These are phyloP conservation scores for Plasmodium billcollinsi DNA, from an alignment of 169 alveolate genomes.

Conservation along the genomic window DNA sequence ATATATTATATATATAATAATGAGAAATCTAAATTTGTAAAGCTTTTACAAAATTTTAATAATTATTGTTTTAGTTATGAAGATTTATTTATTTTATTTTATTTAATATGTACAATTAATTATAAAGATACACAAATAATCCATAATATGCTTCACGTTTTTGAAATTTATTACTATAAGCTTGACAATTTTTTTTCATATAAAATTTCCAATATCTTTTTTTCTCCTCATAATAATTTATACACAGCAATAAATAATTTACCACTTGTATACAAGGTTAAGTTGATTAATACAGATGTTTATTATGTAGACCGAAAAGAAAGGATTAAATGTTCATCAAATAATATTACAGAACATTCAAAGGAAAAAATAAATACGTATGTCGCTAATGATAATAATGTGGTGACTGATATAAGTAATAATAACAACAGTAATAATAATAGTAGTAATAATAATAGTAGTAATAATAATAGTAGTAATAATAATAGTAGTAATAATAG, in stretches of 20 bases:
- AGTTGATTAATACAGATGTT: conserved; percentile 24
- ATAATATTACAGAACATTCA: not conserved
- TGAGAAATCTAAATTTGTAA: conserved; percentile 49
- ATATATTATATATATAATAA: conserved; percentile 51
- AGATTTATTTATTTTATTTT: conserved; percentile 60
- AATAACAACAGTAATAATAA: not conserved
- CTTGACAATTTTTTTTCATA: conserved; percentile 44
- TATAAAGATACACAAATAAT: conserved; percentile 17
- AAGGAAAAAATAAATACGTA: not conserved
- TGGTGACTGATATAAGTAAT: not conserved
- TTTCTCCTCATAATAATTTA: conserved; percentile 44
- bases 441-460: not conserved
- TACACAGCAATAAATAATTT: conserved; percentile 46
- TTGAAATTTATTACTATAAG: conserved; percentile 54
- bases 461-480: not conserved
- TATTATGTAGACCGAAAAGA: not conserved
- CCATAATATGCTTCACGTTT: conserved; percentile 17
- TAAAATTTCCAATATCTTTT: conserved; percentile 33
- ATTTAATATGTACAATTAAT: conserved; percentile 56
- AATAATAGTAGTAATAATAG: not conserved
- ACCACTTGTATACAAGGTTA: conserved; percentile 43
- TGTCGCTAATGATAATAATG: not conserved
- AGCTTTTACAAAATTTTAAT: conserved; percentile 18
- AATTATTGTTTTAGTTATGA: conserved; percentile 59
- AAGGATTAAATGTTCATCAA: not conserved